Conservation (phyloP, 192 early-diverging fungal genomes). For the Coemansia interrupta region DNA sequence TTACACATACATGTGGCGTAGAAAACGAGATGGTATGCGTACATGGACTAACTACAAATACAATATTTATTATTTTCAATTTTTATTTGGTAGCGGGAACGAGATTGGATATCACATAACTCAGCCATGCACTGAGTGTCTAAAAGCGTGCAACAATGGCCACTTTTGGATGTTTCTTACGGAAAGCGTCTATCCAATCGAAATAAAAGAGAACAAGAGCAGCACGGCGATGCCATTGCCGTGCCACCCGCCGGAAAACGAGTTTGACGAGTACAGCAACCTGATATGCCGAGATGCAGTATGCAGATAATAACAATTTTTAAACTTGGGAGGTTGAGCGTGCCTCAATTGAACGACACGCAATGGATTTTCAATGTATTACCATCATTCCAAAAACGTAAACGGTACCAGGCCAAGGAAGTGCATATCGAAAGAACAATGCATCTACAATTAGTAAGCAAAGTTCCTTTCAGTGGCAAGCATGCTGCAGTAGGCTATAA, state of each 20-base stretch:
- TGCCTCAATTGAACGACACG: no score
- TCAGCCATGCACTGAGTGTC: conserved; percentile 78
- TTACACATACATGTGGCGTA: no score
- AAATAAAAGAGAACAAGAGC: conserved; percentile 23
- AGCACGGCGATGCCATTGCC: conserved; percentile 17
- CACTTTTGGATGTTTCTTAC: conserved; percentile 97
- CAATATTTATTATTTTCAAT: background rate
- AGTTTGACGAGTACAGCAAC: conserved; percentile 29
- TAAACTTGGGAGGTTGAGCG: background rate
- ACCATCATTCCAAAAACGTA: background rate
- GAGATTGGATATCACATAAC: conserved; percentile 78
- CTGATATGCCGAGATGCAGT: conserved; percentile 24
- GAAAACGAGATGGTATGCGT: no score
- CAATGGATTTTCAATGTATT: background rate
- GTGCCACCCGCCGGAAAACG: conserved; percentile 21
- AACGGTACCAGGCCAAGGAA: background rate
- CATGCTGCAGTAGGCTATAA: no score
- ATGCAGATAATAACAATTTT: background rate
- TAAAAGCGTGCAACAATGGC: conserved; percentile 92
- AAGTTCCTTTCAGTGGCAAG: no score
- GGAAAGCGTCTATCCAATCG: conserved; percentile 60
- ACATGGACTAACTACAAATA: no score
- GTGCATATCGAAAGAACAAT: no score
- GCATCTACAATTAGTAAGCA: no score
- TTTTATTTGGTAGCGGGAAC: conserved; percentile 56